Evolutionary conservation across 306 rosid species (phyloP).

Genomic region (Phaseolus lunatus): DNA sequence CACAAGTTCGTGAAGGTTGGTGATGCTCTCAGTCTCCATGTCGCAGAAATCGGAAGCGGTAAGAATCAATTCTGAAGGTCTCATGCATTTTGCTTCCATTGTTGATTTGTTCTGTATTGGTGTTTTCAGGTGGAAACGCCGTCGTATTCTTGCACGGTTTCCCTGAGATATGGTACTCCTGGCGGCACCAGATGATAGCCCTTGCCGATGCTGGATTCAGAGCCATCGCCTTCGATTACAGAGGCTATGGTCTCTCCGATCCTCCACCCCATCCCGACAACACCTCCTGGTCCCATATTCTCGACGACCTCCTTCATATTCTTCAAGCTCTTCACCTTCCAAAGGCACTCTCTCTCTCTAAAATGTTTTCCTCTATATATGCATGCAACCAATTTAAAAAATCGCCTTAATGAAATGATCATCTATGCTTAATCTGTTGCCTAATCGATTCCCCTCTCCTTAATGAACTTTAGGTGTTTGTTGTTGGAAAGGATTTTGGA

Average conservation of each 20-base stretch:
- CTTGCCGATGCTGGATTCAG: conserved; percentile 69
- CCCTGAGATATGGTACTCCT: conserved; percentile 94
- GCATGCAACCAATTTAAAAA: too few relatives aligned
- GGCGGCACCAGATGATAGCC: conserved; percentile 91
- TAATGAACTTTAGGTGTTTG: conserved; percentile 52
- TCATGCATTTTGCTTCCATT: neutral
- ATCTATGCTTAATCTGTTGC: too few relatives aligned
- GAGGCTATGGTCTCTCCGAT: conserved; percentile 85
- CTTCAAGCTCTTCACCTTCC: conserved; percentile 58
- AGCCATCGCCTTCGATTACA: conserved; percentile 73
- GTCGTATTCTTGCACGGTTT: conserved; percentile 82
- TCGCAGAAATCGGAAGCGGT: conserved; percentile 77
- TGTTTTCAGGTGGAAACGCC: conserved; percentile 61
- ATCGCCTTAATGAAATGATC: too few relatives aligned
- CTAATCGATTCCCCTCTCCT: neutral
- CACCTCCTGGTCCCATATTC: conserved; percentile 46
- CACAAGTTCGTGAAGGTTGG: conserved; percentile 64
- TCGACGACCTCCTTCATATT: conserved; percentile 61
- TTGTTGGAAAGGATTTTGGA: conserved; percentile 86
- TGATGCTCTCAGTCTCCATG: conserved; percentile 65
- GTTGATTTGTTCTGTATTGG: neutral
- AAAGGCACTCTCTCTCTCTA: conserved; percentile 51
- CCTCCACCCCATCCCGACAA: conserved; percentile 55
- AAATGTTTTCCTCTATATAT: too few relatives aligned
- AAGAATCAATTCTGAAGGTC: neutral